Evolutionary conservation across 129 eudicot species (phyloP).

Genomic region (Deinandra increscens): DNA sequence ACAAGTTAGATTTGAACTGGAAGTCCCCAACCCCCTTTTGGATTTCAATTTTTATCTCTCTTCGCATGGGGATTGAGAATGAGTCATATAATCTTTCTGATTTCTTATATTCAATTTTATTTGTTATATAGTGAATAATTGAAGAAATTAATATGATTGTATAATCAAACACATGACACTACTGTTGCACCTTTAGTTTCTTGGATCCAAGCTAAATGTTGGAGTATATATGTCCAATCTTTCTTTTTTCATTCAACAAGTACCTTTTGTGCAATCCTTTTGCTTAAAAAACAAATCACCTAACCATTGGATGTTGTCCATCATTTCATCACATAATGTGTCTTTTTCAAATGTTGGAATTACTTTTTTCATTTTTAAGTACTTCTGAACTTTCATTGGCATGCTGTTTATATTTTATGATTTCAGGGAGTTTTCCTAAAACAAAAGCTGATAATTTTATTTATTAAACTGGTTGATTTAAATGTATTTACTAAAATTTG

Average conservation of each 20-base stretch:
- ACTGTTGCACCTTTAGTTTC: neutral
- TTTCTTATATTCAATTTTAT: neutral
- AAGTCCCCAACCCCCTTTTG: constrained; percentile 40
- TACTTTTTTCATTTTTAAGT: neutral
- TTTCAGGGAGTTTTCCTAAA: no score
- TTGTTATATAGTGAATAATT: neutral
- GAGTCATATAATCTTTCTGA: constrained; percentile 9
- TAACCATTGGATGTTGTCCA: neutral
- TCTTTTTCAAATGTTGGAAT: neutral
- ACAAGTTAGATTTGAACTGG: constrained; percentile 51
- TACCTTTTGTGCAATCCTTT: neutral
- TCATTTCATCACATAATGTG: neutral
- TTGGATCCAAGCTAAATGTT: constrained; percentile 12
- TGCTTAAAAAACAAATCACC: neutral
- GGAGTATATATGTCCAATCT: neutral
- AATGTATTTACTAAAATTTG: no score
- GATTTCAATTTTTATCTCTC: constrained; percentile 25
- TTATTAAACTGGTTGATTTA: no score
- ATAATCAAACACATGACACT: neutral
- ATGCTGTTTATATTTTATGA: no score
- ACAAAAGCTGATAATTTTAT: no score
- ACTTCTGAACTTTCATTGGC: neutral
- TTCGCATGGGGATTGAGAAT: constrained; percentile 41
- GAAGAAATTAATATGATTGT: neutral
- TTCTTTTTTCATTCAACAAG: neutral